Percentiles rank a stretch among this genome's conserved stretches.
These are phyloP conservation scores for Podaxis sp. DNA, from an alignment of 768 basidiomycete genomes.

Conservation along the genomic window DNA sequence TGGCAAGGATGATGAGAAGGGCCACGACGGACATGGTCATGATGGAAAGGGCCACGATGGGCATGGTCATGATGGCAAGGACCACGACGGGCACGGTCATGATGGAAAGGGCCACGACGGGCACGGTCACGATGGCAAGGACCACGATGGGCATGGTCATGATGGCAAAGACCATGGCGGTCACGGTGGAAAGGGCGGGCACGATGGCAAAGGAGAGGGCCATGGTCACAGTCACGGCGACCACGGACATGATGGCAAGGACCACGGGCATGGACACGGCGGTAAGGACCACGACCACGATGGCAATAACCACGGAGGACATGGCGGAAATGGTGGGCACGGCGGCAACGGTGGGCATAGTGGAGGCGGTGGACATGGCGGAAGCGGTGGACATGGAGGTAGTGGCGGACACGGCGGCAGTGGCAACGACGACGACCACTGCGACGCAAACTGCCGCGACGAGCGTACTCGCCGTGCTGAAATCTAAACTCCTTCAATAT, in stretches of 20 bases:
- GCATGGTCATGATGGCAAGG: background rate
- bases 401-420: background rate
- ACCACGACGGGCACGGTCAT: too few relatives aligned
- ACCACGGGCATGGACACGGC: background rate
- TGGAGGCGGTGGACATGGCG: background rate
- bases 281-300: background rate
- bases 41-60: background rate
- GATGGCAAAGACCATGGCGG: background rate
- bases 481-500: background rate
- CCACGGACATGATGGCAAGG: background rate
- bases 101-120: background rate
- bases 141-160: background rate
- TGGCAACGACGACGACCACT: background rate
- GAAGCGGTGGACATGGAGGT: background rate
- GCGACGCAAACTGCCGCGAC: slow-evolving; percentile 1
- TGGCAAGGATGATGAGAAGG: background rate
- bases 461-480: slow-evolving; percentile 6
- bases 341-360: background rate
- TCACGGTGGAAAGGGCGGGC: background rate
- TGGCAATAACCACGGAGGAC: background rate
- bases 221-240: background rate
- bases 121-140: background rate
- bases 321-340: background rate
- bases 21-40: background rate
- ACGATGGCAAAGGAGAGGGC: background rate